phyloP scores from a whole-genome alignment of 2,329 filamentous ascomycete species.

The Colletotrichum lentis region DNA sequence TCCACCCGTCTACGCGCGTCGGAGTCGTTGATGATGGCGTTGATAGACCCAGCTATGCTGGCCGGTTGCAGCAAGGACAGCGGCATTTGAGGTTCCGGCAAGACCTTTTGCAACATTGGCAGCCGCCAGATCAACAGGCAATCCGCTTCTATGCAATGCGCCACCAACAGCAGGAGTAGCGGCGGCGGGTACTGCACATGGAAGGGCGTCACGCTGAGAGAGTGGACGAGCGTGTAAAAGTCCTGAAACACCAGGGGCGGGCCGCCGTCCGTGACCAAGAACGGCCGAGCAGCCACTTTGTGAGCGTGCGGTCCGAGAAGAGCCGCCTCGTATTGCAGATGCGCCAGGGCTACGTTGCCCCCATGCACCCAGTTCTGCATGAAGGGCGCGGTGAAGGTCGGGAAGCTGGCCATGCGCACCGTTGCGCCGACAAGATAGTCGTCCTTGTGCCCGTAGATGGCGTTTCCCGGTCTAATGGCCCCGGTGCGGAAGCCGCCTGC shows the following conservation, averaged over 20 bases:
- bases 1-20: constrained; percentile 48
- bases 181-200: constrained; percentile 47
- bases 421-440: constrained; percentile 54
- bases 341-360: constrained; percentile 62
- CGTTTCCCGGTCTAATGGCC: constrained; percentile 61
- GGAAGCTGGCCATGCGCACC: constrained; percentile 49
- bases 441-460: constrained; percentile 59
- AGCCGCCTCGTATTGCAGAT: constrained; percentile 61
- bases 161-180: constrained; percentile 48
- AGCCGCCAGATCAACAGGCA: constrained; percentile 43
- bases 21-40: constrained; percentile 50
- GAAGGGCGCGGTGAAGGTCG: constrained; percentile 55
- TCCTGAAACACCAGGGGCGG: constrained; percentile 54
- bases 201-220: constrained; percentile 46
- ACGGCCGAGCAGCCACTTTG: constrained; percentile 56
- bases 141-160: constrained; percentile 51
- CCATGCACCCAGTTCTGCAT: constrained; percentile 60
- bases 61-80: constrained; percentile 53
- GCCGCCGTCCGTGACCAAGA: constrained; percentile 60
- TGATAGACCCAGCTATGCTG: constrained; percentile 48
- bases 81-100: constrained; percentile 48
- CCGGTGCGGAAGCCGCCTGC: constrained; percentile 58
- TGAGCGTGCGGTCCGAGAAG: constrained; percentile 51
- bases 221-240: constrained; percentile 48
- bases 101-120: constrained; percentile 41